Conservation (phyloP, 2,329 filamentous ascomycete species). For the Neospermospora avenae region DNA sequence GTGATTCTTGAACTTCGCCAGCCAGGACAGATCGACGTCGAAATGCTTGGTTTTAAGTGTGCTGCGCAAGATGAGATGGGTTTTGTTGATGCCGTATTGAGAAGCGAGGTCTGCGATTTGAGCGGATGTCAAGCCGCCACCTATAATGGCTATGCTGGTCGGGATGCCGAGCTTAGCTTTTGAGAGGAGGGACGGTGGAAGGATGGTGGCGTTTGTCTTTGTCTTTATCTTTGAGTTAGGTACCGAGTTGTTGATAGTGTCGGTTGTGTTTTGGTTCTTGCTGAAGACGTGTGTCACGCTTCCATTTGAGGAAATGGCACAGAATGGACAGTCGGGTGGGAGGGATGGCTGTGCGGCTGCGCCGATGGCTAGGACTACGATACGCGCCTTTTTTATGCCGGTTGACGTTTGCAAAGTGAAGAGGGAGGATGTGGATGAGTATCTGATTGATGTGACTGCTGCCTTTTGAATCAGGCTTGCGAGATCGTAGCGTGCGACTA, state of each 20-base stretch:
- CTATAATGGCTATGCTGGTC: conserved; percentile 69
- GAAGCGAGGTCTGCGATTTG: conserved; percentile 69
- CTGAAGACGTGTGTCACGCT: conserved; percentile 24
- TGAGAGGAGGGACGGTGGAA: conserved; percentile 39
- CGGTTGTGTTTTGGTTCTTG: neutral
- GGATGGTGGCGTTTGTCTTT: conserved; percentile 3
- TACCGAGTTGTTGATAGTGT: neutral
- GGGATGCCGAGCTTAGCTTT: conserved; percentile 42
- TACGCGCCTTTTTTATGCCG: conserved; percentile 52
- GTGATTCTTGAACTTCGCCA: conserved; percentile 77
- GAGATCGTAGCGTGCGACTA: conserved; percentile 57
- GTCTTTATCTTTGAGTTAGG: neutral
- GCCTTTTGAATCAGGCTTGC: conserved; percentile 57
- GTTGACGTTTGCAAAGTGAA: conserved; percentile 63
- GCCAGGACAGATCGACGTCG: conserved; percentile 73
- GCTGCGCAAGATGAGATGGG: conserved; percentile 68
- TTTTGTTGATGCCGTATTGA: conserved; percentile 60
- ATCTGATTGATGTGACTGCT: conserved; percentile 24
- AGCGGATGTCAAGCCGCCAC: conserved; percentile 73
- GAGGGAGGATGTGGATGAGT: conserved; percentile 43
- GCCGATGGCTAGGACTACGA: conserved; percentile 69
- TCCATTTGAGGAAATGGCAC: conserved; percentile 21
- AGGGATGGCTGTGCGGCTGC: conserved; percentile 56
- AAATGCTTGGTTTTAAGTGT: conserved; percentile 65
- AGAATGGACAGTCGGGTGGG: conserved; percentile 40